Evolutionary conservation across 2,329 filamentous ascomycete genomes (phyloP), one percentile per base, ranked within the genome.

Genomic region (Fusarium longipes): DNA sequence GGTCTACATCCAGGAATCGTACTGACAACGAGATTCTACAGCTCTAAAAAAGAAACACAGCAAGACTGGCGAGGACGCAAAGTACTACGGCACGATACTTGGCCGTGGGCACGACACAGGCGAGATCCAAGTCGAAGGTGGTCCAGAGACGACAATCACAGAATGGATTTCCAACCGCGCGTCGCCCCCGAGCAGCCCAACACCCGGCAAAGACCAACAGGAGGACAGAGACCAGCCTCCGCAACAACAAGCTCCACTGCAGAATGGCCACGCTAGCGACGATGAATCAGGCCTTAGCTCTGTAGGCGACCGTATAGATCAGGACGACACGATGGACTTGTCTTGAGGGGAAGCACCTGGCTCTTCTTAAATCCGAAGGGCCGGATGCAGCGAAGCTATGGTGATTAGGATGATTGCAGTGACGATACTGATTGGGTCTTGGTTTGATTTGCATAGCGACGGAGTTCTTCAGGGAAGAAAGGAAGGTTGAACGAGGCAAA

Each of bases 11-110:
- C 11, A 17, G n/a, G 11, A 30, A 38, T 8, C 17, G n/a, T 15
- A 63, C 39, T 62, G 82, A 83, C 82, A 30, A 24, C 91, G 38
- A 51, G 27, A 40, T 22, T 61, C 30, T 43, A 3, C 68, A 92
- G 91, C 89, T 6, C 82, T 98, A 39, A 97, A 97, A 79, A 96
- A 94, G 80, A 97, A 96, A 75, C 92, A 97, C 77, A 93, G 90
- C 80, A 96, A 96, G 72, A 92, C 91, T 1, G 92, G 91, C 65
- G 93, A 96, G 73, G 93, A 97, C 74, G 90, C 90, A 11, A 90
- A 95, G 73, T 97, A 93, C 77, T 88, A 91, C 70, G 93, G 93
- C 29, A 97, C 95, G 0, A 86, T 96, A 1, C 83, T 98, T 12
- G 95, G 95, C 6, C 89, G 89, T 68, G 83, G 85, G 42, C 86